Base-by-base conservation (phyloP, 208 protist species). In the Trypanosoma scelopori region DNA sequence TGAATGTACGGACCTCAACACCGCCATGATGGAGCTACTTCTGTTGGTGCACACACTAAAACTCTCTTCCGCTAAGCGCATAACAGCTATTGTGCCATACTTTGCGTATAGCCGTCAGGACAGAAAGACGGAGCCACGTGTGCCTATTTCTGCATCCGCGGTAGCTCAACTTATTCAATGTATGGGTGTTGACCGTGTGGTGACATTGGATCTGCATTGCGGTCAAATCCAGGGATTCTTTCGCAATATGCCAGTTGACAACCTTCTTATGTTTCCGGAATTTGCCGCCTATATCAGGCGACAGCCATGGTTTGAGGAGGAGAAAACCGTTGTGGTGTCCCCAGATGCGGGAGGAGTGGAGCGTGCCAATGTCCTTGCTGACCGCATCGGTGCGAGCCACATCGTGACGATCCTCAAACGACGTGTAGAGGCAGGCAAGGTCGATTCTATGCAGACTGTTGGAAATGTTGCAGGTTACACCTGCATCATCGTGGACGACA, bases 151-250 rank as follows among this genome's bases (percentile, higher is more conserved):
- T 7, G 97, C 94, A 55, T 96, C 91, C 0, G 86, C 83, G 55
- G 93, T 99, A 37, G 96, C 97, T 25, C 91, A 98, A 69, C 82
- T 98, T 45, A 73, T 99, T 53, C 86, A 97, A 70, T 85, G 80
- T 65, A 92, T 94, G 73, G 95, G 95, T 61, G 90, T 96, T 1
- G 92, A 98, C 75, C 85, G 96, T 50, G 93, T 99, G 22, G 87
- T 98, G 20, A 94, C 92, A 23, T 59, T 98, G 43, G 97, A 99
- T 70, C 73, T 99, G 9, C 97, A 99, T 79, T 97, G 87, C 68
- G 86, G 89, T 15, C 93, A 98, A 69, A 97, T 98, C 69, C 94
- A 98, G 71, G 97, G 97, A 15, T 98, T 98, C 65, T 98, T 98
- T 67, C 88, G 88, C 57, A 94, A 97, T 70, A 98, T 95, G 47